Conservation (phyloP, 345 rosid species). For the Rhodamnia rubescens region DNA sequence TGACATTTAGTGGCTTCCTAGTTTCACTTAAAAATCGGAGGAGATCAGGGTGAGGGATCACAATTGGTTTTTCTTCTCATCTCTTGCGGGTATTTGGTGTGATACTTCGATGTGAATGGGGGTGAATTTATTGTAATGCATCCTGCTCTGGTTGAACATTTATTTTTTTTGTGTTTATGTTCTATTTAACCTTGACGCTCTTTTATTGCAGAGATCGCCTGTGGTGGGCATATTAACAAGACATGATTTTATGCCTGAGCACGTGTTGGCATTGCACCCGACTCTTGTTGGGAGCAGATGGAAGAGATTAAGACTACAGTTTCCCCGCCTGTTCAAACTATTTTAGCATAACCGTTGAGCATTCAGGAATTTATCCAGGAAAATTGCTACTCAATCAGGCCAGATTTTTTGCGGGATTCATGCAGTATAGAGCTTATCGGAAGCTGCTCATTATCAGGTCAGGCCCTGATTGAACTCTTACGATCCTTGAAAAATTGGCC, state of each 20-base stretch:
- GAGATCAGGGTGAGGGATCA: not conserved
- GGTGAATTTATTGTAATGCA: not conserved
- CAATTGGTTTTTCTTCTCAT: not conserved
- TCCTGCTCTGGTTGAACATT: not conserved
- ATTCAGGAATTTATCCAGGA: not conserved
- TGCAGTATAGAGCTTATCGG: not conserved
- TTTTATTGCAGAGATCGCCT: conserved; percentile 54
- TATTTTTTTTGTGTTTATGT: not conserved
- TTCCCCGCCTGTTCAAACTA: conserved; percentile 18
- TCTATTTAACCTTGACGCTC: not conserved
- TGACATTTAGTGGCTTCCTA: not conserved
- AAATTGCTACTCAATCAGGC: not conserved
- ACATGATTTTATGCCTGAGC: conserved; percentile 94
- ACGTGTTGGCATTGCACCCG: conserved; percentile 65
- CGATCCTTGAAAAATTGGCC: not conserved
- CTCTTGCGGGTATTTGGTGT: not conserved
- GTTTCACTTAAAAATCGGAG: not conserved
- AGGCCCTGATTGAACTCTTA: not conserved
- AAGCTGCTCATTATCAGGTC: not conserved
- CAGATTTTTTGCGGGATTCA: not conserved
- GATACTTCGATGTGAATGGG: not conserved
- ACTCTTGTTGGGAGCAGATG: conserved; percentile 39
- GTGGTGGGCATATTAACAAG: conserved; percentile 78
- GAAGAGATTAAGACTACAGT: conserved; percentile 57
- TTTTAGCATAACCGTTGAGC: not conserved